Evolutionary conservation across 179 eudicot species (phyloP).

Genomic region (Beta macrorhiza): DNA sequence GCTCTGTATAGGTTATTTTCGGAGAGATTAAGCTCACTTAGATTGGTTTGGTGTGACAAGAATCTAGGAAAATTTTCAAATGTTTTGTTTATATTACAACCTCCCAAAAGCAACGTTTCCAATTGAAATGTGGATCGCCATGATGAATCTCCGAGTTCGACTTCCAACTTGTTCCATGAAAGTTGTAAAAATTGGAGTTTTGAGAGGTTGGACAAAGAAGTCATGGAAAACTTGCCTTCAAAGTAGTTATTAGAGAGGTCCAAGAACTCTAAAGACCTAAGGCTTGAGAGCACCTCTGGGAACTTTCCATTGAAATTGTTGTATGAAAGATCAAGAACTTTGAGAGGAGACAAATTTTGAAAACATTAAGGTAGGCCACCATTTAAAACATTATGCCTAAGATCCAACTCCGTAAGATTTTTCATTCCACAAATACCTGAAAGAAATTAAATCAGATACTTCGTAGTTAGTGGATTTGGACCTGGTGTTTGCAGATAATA

Average conservation of each 20-base stretch:
- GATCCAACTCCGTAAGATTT: neutral
- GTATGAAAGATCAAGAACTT: neutral
- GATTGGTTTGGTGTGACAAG: slow-evolving; percentile 6
- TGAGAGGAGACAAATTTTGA: neutral
- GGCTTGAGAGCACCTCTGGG: too few relatives aligned
- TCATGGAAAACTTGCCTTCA: slow-evolving; percentile 17
- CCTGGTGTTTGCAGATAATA: too few relatives aligned
- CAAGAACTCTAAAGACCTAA: too few relatives aligned
- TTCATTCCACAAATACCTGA: neutral
- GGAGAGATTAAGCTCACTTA: slow-evolving; percentile 6
- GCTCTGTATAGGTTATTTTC: neutral
- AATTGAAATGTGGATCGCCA: slow-evolving; percentile 17
- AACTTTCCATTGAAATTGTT: too few relatives aligned
- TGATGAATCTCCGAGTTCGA: neutral
- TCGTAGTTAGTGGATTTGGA: too few relatives aligned
- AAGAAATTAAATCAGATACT: too few relatives aligned
- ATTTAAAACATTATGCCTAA: neutral
- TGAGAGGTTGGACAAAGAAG: slow-evolving; percentile 12
- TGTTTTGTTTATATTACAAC: neutral
- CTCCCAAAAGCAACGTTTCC: neutral
- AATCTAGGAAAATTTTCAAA: neutral
- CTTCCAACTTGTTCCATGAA: slow-evolving; percentile 13
- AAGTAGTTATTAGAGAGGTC: slow-evolving; percentile 1
- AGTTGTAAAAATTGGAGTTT: slow-evolving; percentile 11
- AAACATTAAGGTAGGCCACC: neutral